phyloP scores from a whole-genome alignment of 1,284 basidiomycete species.

The Rhodofomes roseus region DNA sequence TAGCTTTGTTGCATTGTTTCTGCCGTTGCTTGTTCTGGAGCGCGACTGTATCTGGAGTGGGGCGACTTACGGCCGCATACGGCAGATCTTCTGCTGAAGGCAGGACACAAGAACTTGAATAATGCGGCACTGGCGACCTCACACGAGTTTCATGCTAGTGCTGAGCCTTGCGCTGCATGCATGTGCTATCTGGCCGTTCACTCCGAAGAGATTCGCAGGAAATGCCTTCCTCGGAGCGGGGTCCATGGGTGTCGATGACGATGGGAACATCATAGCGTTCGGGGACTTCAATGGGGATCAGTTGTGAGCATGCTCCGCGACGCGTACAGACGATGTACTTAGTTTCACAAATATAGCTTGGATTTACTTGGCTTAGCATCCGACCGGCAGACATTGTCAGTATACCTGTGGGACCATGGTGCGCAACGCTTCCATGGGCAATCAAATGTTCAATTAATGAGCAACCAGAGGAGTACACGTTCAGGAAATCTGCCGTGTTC shows the following conservation, averaged over 20 bases:
- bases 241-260: constrained; percentile 70
- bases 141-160: neutral
- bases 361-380: constrained; percentile 77
- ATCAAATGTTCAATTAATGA: neutral
- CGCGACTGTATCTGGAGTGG: no score
- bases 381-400: constrained; percentile 69
- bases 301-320: constrained; percentile 53
- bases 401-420: constrained; percentile 89
- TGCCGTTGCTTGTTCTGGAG: no score
- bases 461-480: constrained; percentile 55
- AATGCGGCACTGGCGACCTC: neutral
- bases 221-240: constrained; percentile 85
- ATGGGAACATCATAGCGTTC: constrained; percentile 79
- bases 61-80: neutral
- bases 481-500: constrained; percentile 51
- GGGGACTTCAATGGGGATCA: constrained; percentile 97
- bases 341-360: constrained; percentile 42
- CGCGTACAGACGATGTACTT: neutral
- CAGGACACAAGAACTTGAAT: neutral
- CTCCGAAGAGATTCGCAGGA: constrained; percentile 80
- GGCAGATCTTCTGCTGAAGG: neutral
- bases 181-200: constrained; percentile 71
- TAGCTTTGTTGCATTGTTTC: no score
- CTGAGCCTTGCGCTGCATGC: neutral
- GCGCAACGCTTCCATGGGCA: neutral